Evolutionary conservation across 2,329 filamentous ascomycete species (phyloP).

Genomic region (Acrodontium crateriforme): DNA sequence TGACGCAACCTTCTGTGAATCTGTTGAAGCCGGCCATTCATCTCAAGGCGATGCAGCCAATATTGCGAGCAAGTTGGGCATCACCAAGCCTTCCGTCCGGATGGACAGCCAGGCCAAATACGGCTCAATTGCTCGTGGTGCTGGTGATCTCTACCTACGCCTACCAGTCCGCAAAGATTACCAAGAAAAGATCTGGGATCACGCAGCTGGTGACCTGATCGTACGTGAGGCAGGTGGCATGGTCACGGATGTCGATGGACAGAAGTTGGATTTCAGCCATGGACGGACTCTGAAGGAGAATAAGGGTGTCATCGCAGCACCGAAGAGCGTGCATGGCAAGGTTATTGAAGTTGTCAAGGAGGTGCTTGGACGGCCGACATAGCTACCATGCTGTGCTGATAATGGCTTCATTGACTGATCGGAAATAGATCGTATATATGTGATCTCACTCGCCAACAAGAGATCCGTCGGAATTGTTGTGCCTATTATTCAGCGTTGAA

Average conservation of each 20-base stretch:
- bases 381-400: too few relatives aligned
- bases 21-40: slow-evolving; percentile 85
- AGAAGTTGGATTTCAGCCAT: slow-evolving; percentile 69
- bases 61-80: slow-evolving; percentile 73
- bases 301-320: slow-evolving; percentile 86
- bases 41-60: slow-evolving; percentile 75
- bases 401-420: too few relatives aligned
- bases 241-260: slow-evolving; percentile 80
- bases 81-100: slow-evolving; percentile 76
- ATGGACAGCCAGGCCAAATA: slow-evolving; percentile 99
- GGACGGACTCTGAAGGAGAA: slow-evolving; percentile 80
- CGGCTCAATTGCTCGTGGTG: slow-evolving; percentile 82
- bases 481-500: too few relatives aligned
- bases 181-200: slow-evolving; percentile 99
- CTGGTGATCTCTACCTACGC: slow-evolving; percentile 86
- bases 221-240: slow-evolving; percentile 86
- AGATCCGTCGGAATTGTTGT: too few relatives aligned
- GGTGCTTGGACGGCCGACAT: too few relatives aligned
- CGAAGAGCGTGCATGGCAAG: slow-evolving; percentile 56
- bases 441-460: too few relatives aligned
- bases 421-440: too few relatives aligned
- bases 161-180: slow-evolving; percentile 76
- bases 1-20: slow-evolving; percentile 87
- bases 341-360: slow-evolving; percentile 73
- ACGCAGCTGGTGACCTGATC: slow-evolving; percentile 87